Conservation (phyloP, 495 filamentous ascomycete species). For the Pseudomonodictys pantanalensis region DNA sequence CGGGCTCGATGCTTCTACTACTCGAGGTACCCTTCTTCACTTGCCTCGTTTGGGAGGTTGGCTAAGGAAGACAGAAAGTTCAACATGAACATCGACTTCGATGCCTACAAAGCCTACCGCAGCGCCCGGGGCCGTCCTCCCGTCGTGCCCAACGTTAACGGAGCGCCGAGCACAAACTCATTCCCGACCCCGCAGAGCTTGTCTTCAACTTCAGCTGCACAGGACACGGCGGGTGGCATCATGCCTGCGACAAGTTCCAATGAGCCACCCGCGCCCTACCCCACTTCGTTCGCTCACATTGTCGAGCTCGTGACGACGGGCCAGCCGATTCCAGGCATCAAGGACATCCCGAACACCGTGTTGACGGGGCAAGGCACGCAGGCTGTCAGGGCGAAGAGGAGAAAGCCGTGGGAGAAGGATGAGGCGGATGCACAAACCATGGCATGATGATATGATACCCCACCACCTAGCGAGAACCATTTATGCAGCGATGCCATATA, state of each 20-base stretch:
- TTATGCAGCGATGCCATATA: too few relatives aligned
- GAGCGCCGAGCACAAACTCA: not conserved
- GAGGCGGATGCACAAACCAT: not conserved
- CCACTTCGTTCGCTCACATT: conserved; percentile 82
- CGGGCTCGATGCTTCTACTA: conserved; percentile 51
- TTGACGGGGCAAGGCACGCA: conserved; percentile 62
- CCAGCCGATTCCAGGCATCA: conserved; percentile 82
- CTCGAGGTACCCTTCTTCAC: conserved; percentile 23
- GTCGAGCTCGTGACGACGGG: conserved; percentile 83
- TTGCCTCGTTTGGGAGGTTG: not conserved
- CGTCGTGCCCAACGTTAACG: not conserved
- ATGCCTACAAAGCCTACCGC: conserved; percentile 44
- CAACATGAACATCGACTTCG: conserved; percentile 40
- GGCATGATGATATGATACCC: not conserved
- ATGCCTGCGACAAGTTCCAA: conserved; percentile 11
- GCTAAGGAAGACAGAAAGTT: conserved; percentile 36
- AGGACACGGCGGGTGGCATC: conserved; percentile 3
- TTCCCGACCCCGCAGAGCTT: not conserved
- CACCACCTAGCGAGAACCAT: too few relatives aligned
- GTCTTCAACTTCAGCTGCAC: not conserved
- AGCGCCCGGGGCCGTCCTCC: not conserved
- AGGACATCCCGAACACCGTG: conserved; percentile 81
- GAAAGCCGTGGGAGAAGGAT: conserved; percentile 77
- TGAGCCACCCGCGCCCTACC: conserved; percentile 57
- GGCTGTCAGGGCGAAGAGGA: conserved; percentile 52